Evolutionary conservation across 805 yeast genomes (phyloP), one percentile per base, ranked within the genome.

Genomic region (Metschnikowia dekortorum): DNA sequence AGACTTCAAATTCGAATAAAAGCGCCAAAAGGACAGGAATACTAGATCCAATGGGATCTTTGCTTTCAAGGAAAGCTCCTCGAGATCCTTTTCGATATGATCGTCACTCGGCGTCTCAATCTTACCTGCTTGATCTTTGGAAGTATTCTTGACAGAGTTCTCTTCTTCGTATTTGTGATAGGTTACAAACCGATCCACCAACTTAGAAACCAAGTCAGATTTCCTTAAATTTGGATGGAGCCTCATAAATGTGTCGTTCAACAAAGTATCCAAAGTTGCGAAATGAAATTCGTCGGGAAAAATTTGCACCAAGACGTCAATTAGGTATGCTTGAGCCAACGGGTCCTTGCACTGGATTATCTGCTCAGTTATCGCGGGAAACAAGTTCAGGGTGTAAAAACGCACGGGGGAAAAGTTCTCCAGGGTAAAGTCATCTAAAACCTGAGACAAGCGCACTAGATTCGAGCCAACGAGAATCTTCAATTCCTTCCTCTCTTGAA

Each of bases 251-350:
- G 91, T 82, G 31, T 76, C 77, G 44, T 64, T 65, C 56, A 94
- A 74, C 56, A 87, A 81, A 32, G 71, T 69, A 47, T 83, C 83
- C 58, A 94, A 72, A 0, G 97, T 88, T 18, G 76, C 76, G 52
- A 90, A 69, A 61, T 94, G 98, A 65, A 86, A 92, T 55, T 87
- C 89, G 61, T 89, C 97, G 0, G 98, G 97, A 71, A 94, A 94
- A 1, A 91, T 95, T 64, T 92, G 97, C 49, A 91, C 85, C 47
- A 94, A 76, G 10, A 94, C 96, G 62, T 94, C 99, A 45, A 91
- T 74, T 50, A 94, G 70, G 63, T 94, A 94, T 62, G 86, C 91
- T 69, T 94, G 99, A 4, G 98, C 97, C 52, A 94, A 76, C 30
- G 83, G 84, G 64, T 94, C 99, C 52, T 87, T 80, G 64, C 98